Percentiles rank a stretch among this genome's conserved stretches.
Conservation (phyloP, 495 filamentous ascomycete genomes). For the Aspergillus bertholletiae region DNA sequence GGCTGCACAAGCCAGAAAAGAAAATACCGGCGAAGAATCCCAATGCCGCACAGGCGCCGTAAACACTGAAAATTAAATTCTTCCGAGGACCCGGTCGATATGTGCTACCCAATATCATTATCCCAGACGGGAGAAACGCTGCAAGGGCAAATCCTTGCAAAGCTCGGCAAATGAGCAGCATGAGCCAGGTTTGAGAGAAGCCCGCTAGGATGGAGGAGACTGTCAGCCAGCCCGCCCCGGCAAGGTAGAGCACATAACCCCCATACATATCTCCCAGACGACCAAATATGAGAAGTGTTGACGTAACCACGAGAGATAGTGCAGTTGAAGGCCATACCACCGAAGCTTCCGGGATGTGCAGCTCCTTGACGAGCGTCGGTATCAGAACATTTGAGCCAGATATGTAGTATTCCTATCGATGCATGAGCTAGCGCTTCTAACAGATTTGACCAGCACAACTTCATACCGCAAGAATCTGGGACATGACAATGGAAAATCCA, state of each 20-base stretch:
- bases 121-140: slow-evolving; percentile 70
- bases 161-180: slow-evolving; percentile 74
- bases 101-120: slow-evolving; percentile 75
- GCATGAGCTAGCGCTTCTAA: slow-evolving; percentile 8
- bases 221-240: slow-evolving; percentile 66
- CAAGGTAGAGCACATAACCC: slow-evolving; percentile 66
- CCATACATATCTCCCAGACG: slow-evolving; percentile 76
- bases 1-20: slow-evolving; percentile 65
- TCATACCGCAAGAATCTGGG: slow-evolving; percentile 64
- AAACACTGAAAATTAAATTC: slow-evolving; percentile 79
- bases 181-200: slow-evolving; percentile 63
- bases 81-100: slow-evolving; percentile 85
- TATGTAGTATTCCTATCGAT: slow-evolving; percentile 66
- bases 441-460: not conserved
- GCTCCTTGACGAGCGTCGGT: slow-evolving; percentile 58
- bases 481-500: slow-evolving; percentile 68
- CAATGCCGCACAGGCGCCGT: slow-evolving; percentile 71
- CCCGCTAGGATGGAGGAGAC: slow-evolving; percentile 72
- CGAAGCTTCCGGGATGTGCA: slow-evolving; percentile 61
- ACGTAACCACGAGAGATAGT: slow-evolving; percentile 69
- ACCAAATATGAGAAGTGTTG: slow-evolving; percentile 74
- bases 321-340: slow-evolving; percentile 79
- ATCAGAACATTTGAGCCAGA: slow-evolving; percentile 83
- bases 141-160: slow-evolving; percentile 77
- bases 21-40: slow-evolving; percentile 85